phyloP scores from a whole-genome alignment of 1,284 basidiomycete species.

The Mycosarcoma mackinlayi region DNA sequence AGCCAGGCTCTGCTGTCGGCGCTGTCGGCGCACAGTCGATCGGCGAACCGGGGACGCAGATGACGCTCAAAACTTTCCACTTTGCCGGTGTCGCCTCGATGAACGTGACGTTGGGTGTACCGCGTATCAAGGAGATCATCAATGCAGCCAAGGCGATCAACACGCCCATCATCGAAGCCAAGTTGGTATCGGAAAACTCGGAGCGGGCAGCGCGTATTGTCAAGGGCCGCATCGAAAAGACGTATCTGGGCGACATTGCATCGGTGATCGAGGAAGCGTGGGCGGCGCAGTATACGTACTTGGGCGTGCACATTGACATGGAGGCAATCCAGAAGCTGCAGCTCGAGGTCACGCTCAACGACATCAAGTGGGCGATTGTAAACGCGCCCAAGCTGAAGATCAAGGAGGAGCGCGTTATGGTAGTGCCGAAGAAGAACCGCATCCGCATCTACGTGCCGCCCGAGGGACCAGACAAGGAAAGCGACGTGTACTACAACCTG shows the following conservation, averaged over 20 bases:
- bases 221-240: conserved; percentile 95
- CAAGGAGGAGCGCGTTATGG: conserved; percentile 75
- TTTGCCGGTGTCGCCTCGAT: conserved; percentile 99
- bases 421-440: conserved; percentile 75
- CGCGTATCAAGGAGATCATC: conserved; percentile 99
- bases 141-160: conserved; percentile 97
- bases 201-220: conserved; percentile 94
- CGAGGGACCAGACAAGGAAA: conserved; percentile 74
- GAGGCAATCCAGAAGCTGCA: conserved; percentile 90
- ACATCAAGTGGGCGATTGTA: conserved; percentile 91
- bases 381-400: conserved; percentile 90
- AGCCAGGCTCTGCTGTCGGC: conserved; percentile 79
- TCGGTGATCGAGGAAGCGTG: conserved; percentile 95
- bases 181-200: conserved; percentile 78
- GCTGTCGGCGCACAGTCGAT: conserved; percentile 99
- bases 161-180: conserved; percentile 97
- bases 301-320: conserved; percentile 91
- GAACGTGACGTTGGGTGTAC: conserved; percentile 99
- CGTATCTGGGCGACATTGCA: conserved; percentile 90
- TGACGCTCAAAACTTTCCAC: conserved; percentile 99
- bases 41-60: conserved; percentile 98
- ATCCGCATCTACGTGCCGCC: conserved; percentile 80
- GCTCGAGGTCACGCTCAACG: conserved; percentile 91
- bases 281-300: conserved; percentile 89
- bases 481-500: conserved; percentile 69